phyloP scores from a whole-genome alignment of 805 yeast species.

The Candida loeiensis region DNA sequence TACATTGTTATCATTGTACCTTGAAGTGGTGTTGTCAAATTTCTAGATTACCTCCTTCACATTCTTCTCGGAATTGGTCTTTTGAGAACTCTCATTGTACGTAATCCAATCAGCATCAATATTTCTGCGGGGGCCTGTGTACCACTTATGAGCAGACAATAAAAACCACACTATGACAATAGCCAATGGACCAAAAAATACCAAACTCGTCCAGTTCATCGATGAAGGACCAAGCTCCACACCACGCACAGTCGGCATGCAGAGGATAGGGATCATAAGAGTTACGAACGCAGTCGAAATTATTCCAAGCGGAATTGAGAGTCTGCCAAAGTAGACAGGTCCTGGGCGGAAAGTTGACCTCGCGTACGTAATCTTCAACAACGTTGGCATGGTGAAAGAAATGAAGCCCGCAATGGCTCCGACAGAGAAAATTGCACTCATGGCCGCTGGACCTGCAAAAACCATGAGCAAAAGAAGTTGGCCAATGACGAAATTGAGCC shows the following conservation, averaged over 20 bases:
- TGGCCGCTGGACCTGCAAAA: constrained; percentile 63
- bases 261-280: constrained; percentile 57
- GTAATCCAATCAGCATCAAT: constrained; percentile 21
- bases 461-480: constrained; percentile 52
- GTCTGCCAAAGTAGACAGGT: constrained; percentile 62
- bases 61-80: no score
- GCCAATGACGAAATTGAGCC: constrained; percentile 54
- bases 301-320: constrained; percentile 45
- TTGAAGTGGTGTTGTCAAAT: no score
- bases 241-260: constrained; percentile 48
- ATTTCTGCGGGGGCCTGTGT: constrained; percentile 58
- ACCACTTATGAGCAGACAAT: constrained; percentile 55
- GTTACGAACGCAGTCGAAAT: constrained; percentile 47
- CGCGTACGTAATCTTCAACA: constrained; percentile 55
- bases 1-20: no score
- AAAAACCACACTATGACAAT: constrained; percentile 48
- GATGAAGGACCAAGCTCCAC: constrained; percentile 30
- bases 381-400: constrained; percentile 63
- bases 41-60: no score
- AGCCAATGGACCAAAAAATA: constrained; percentile 57
- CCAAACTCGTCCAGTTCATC: constrained; percentile 60
- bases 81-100: not conserved
- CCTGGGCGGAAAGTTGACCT: constrained; percentile 54
- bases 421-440: constrained; percentile 68
- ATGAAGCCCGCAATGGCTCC: constrained; percentile 68